Evolutionary conservation across 2,329 filamentous ascomycete species (phyloP), one percentile per base, ranked within the genome.

Genomic region (Fusarium albosuccineum): DNA sequence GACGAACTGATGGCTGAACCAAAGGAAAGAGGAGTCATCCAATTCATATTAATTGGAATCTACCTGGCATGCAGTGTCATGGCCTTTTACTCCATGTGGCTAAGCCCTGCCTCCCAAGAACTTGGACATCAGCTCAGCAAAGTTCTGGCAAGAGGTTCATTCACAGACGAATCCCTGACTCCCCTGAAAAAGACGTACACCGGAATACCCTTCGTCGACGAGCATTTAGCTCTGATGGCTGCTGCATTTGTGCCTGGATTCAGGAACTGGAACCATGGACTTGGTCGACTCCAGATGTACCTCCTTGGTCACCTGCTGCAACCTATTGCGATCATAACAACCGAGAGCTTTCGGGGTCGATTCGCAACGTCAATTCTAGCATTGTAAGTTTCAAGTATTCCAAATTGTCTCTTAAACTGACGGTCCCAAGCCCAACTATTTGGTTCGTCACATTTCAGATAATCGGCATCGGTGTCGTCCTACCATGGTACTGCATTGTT

Each of bases 401-500:
- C 30, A 4, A 34, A 34, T 11, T 4, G 44, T 34, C 10, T 22
- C 11, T 16, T 48, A 14, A 1, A 9, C 45, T 48, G 5, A 48
- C 14, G 11, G 13, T 22, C 34, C 46, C 9, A 14, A 66, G 63
- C 2, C 39, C 59, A 7, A 58, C 46, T 7, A 30, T 61, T 17
- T 64, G 60, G 60, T 46, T 67, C 34, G 54, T 50, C 10, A 34
- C 60, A 2, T 46, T 58, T 9, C 57, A 61, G 16, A n/a, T 34
- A 5, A 49, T 48, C 14, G 64, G 64, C 5, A 22, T 64, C 27
- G 54, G 49, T 4, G 53, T 56, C 36, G 40, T 55, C 4, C 55
- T 64, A 54, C 64, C 64, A 36, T 58, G 60, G 29, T 67, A 64
- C 27, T 66, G 57, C n/a, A 62, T 62, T 33, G 57, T 41, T 3